Conservation (phyloP, 805 yeast species). For the Candida coleopterorum region DNA sequence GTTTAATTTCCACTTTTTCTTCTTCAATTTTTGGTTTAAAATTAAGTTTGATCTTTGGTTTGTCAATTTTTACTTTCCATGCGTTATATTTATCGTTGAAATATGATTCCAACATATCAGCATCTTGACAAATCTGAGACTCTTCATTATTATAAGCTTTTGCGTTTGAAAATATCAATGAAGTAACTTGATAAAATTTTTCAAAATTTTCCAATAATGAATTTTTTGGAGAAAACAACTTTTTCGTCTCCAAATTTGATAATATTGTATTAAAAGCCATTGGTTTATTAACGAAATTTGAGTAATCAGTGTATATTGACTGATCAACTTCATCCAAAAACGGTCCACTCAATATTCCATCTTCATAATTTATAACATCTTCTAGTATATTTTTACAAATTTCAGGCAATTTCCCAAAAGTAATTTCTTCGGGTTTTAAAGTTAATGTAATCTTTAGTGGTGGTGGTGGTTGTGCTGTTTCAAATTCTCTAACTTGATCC, state of each 20-base stretch:
- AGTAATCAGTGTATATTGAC: slow-evolving; percentile 75
- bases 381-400: slow-evolving; percentile 25
- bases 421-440: slow-evolving; percentile 12
- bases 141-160: slow-evolving; percentile 70
- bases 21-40: slow-evolving; percentile 14
- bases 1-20: slow-evolving; percentile 8
- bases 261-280: slow-evolving; percentile 64
- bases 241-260: slow-evolving; percentile 46
- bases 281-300: slow-evolving; percentile 64
- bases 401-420: slow-evolving; percentile 17
- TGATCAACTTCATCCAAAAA: slow-evolving; percentile 72
- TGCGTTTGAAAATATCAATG: slow-evolving; percentile 73
- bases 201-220: slow-evolving; percentile 44
- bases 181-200: slow-evolving; percentile 54
- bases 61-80: slow-evolving; percentile 19
- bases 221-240: slow-evolving; percentile 26
- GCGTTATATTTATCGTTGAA: slow-evolving; percentile 39
- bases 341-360: slow-evolving; percentile 58
- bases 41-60: slow-evolving; percentile 23
- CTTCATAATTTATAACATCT: slow-evolving; percentile 40
- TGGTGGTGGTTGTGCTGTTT: slow-evolving; percentile 10
- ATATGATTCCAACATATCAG: slow-evolving; percentile 52
- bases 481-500: slow-evolving; percentile 40
- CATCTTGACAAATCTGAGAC: slow-evolving; percentile 68
- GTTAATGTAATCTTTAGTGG: slow-evolving; percentile 11